Evolutionary conservation across 1,284 basidiomycete genomes (phyloP).

Genomic region (Fomitiporia mediterranea): DNA sequence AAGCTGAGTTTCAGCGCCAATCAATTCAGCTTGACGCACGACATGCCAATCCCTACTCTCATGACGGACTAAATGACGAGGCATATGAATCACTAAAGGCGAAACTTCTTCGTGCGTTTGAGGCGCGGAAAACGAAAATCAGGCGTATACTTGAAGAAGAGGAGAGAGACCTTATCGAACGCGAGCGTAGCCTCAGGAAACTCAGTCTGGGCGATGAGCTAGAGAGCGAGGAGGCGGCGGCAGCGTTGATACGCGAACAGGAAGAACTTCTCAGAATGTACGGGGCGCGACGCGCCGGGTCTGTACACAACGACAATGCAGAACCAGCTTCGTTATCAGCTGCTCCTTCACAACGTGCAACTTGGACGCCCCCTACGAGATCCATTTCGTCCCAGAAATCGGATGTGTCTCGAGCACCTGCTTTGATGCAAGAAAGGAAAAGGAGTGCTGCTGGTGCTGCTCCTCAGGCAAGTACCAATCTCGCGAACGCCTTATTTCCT

Average conservation of each 20-base stretch:
- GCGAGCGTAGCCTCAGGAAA: slow-evolving; percentile 12
- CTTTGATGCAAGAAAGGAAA: not conserved
- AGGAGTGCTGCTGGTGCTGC: not conserved
- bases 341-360: not conserved
- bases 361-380: slow-evolving; percentile 1
- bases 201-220: slow-evolving; percentile 5
- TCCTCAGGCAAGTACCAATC: not conserved
- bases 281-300: not conserved
- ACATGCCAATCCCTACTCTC: not conserved
- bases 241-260: slow-evolving; percentile 13
- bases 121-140: not conserved
- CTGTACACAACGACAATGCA: not conserved
- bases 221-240: not conserved
- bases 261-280: slow-evolving; percentile 7
- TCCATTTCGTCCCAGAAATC: slow-evolving; percentile 2
- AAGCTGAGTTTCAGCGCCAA: not conserved
- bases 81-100: not conserved
- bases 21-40: not conserved
- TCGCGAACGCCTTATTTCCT: not conserved
- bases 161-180: slow-evolving; percentile 6
- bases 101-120: not conserved
- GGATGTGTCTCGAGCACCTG: not conserved
- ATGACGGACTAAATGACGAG: not conserved
- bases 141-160: slow-evolving; percentile 7
- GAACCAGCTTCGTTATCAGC: not conserved